Evolutionary conservation across 2,329 filamentous ascomycete genomes (phyloP).

Genomic region (Ceratocystis destructans): DNA sequence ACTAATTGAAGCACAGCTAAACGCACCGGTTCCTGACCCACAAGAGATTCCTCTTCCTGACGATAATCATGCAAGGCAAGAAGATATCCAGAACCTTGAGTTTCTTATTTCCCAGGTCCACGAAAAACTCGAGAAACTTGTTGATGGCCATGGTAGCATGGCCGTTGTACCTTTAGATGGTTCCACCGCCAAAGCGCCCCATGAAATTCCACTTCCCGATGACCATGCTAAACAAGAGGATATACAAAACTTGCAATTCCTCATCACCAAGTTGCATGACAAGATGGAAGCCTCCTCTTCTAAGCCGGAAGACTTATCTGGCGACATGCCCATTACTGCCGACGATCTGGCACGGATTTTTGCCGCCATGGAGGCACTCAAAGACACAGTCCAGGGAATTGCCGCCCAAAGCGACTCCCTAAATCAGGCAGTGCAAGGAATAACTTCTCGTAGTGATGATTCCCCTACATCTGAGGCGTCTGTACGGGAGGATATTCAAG

Average conservation of each 20-base stretch:
- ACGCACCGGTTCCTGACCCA: slow-evolving; percentile 37
- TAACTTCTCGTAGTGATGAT: slow-evolving; percentile 24
- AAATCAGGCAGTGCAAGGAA: slow-evolving; percentile 34
- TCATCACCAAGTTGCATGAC: slow-evolving; percentile 67
- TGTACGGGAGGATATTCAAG: slow-evolving; percentile 62
- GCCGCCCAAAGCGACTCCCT: slow-evolving; percentile 33
- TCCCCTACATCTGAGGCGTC: slow-evolving; percentile 25
- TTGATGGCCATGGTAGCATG: slow-evolving; percentile 7
- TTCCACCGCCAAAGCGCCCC: background rate
- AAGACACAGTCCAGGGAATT: slow-evolving; percentile 35
- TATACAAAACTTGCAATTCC: slow-evolving; percentile 70
- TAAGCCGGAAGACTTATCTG: slow-evolving; percentile 22
- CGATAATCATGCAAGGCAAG: slow-evolving; percentile 12
- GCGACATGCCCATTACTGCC: slow-evolving; percentile 29
- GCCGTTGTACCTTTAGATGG: background rate
- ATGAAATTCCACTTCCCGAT: slow-evolving; percentile 20
- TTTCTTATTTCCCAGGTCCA: slow-evolving; percentile 15
- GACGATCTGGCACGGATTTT: slow-evolving; percentile 45
- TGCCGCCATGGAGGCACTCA: slow-evolving; percentile 37
- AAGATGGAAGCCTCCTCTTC: slow-evolving; percentile 53
- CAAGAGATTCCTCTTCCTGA: slow-evolving; percentile 18
- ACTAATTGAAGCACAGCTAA: slow-evolving; percentile 12
- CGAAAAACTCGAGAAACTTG: slow-evolving; percentile 17
- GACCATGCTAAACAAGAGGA: slow-evolving; percentile 53
- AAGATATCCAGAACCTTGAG: slow-evolving; percentile 18